A percentile compares a stretch with the other conserved stretches of the same genome.
Conservation (phyloP, 352 stramenopile genomes). For the Globisporangium rhizosaccharum region DNA sequence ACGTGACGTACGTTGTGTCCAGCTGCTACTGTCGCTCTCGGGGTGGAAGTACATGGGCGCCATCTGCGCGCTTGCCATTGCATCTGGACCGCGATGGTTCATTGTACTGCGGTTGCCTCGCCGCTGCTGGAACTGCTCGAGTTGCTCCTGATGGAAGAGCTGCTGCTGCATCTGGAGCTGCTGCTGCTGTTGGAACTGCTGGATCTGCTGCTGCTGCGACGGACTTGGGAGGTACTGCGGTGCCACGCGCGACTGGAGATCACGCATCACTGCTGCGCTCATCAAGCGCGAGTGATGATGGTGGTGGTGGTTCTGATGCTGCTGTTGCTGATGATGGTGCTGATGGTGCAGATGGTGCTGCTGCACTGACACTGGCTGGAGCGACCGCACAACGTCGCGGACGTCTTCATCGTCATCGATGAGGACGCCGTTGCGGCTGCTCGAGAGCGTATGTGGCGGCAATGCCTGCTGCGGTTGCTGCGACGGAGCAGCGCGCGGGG, state of each 20-base stretch:
- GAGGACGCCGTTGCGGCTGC: background rate
- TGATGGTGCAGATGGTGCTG: background rate
- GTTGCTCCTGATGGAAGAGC: background rate
- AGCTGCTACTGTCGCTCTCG: constrained; percentile 7
- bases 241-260: constrained; percentile 8
- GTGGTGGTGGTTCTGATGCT: background rate
- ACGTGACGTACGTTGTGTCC: background rate
- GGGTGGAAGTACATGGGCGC: background rate
- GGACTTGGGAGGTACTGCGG: constrained; percentile 13
- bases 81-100: background rate
- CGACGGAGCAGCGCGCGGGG: background rate
- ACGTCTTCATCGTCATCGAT: constrained; percentile 4
- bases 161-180: constrained; percentile 33
- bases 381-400: constrained; percentile 10
- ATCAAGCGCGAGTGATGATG: background rate
- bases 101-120: background rate
- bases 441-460: background rate
- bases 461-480: constrained; percentile 3
- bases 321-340: background rate
- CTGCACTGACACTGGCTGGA: constrained; percentile 7
- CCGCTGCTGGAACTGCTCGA: background rate
- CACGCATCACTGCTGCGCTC: constrained; percentile 2
- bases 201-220: constrained; percentile 14
- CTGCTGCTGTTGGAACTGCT: constrained; percentile 15
- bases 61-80: background rate